Base-by-base conservation (phyloP, 805 yeast species). In the Myxozyma neotropica region DNA sequence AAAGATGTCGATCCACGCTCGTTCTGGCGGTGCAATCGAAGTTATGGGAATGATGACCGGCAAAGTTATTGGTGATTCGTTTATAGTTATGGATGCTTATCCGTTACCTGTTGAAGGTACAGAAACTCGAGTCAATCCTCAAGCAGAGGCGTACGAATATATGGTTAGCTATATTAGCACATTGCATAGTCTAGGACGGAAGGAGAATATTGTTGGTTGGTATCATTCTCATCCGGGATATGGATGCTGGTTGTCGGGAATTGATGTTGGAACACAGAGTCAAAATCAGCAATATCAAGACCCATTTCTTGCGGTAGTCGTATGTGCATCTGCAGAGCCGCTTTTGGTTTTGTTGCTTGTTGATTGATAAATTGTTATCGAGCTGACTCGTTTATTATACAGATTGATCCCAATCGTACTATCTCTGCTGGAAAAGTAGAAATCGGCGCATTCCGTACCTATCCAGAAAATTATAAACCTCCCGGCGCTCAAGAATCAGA, bases 1-100 rank as follows among this genome's bases (percentile, higher is more conserved):
- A 59, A 89, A 89, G 69, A 90, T 91, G 88, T 71, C 87, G 1
- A 76, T 83, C 13, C 97, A 91, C 73, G 92, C 96, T 0, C 77
- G 87, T 24, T 77, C 85, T 0, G 97, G 97, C 4, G 96, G 96
- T 0, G 76, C 87, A 8, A 86, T 89, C 40, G 99, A 93, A 72
- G 83, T 94, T 4, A 93, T 93, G 98, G 99, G 98, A 3, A 88
- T 92, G 88, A 78, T 93, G 72, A 82, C 92, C 0, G 98, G 99
- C 0, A 84, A 83, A 66, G 81, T 88, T 8, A 75, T 81, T 13
- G 78, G 77, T 4, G 74, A 77, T 19, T 74, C 80, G 24, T 80
- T 91, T 59, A 80, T 87, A 1, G 87, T 94, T 1, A 79, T 84
- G 78, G 97, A 93, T 72, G 86, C 85, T 8, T 93, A 87, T 72